These are phyloP conservation scores for Panaeolus papilionaceus DNA, from an alignment of 768 basidiomycete genomes.

Conservation along the genomic window DNA sequence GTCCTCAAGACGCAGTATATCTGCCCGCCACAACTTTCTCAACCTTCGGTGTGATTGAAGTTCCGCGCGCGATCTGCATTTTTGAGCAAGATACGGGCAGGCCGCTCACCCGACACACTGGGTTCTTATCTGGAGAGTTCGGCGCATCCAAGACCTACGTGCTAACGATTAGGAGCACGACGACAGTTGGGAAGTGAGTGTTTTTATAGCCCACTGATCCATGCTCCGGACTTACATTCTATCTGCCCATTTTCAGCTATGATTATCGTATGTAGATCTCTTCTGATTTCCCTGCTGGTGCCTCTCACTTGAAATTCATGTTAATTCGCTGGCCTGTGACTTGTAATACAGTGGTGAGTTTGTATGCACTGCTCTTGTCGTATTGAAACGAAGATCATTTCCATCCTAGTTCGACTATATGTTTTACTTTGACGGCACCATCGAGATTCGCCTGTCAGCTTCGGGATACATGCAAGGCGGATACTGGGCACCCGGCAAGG, in stretches of 20 bases:
- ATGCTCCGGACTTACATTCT: background rate
- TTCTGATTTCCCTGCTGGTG: background rate
- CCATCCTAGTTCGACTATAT: conserved; percentile 63
- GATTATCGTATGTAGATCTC: conserved; percentile 52
- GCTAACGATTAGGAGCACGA: conserved; percentile 59
- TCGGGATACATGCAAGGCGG: conserved; percentile 75
- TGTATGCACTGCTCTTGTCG: background rate
- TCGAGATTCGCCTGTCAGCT: conserved; percentile 71
- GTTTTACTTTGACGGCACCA: conserved; percentile 69
- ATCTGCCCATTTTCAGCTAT: conserved; percentile 43
- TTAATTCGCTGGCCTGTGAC: background rate
- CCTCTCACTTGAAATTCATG: background rate
- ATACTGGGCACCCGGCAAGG: conserved; percentile 48
- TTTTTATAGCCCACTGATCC: background rate
- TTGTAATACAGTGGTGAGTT: conserved; percentile 36
- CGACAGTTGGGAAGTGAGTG: conserved; percentile 69
- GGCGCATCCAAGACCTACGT: conserved; percentile 68
- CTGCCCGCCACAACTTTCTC: conserved; percentile 64
- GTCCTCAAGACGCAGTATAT: conserved; percentile 64
- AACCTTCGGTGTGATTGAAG: conserved; percentile 46
- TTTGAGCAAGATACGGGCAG: conserved; percentile 67
- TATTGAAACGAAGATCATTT: background rate
- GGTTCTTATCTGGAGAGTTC: conserved; percentile 58
- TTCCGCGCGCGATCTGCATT: conserved; percentile 64
- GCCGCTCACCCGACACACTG: conserved; percentile 64